Percentiles rank a stretch among this genome's conserved stretches.
These are phyloP conservation scores for Coemansia sp. DNA, from an alignment of 192 early-diverging fungal species.

Conservation along the genomic window DNA sequence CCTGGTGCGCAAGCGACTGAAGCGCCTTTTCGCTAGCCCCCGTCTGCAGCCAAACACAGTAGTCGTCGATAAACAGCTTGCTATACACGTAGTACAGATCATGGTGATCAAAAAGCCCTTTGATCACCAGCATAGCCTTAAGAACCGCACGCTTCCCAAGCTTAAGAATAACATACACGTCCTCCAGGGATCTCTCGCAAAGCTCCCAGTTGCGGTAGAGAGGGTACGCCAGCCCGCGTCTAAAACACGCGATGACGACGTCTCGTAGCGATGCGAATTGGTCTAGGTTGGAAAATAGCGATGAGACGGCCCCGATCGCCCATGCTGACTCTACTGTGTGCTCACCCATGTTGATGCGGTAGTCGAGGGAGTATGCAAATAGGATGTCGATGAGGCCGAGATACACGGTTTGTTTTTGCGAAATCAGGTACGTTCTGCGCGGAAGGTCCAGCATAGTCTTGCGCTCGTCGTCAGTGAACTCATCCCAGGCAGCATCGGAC, in stretches of 20 bases:
- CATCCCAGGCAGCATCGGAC: neutral
- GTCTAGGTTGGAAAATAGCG: slow-evolving; percentile 79
- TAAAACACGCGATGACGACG: slow-evolving; percentile 63
- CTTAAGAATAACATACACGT: slow-evolving; percentile 80
- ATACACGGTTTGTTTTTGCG: slow-evolving; percentile 70
- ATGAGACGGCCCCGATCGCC: slow-evolving; percentile 83
- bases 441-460: slow-evolving; percentile 75
- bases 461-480: slow-evolving; percentile 73
- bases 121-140: slow-evolving; percentile 76
- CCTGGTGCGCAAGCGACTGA: slow-evolving; percentile 75
- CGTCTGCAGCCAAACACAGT: slow-evolving; percentile 92
- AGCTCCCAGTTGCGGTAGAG: slow-evolving; percentile 82
- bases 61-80: slow-evolving; percentile 90
- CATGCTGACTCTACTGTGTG: slow-evolving; percentile 86
- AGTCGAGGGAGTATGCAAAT: slow-evolving; percentile 89
- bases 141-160: slow-evolving; percentile 81
- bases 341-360: slow-evolving; percentile 82
- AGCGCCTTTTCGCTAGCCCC: slow-evolving; percentile 71
- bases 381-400: slow-evolving; percentile 88
- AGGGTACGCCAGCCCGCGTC: slow-evolving; percentile 87
- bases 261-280: slow-evolving; percentile 63
- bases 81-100: slow-evolving; percentile 88
- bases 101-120: slow-evolving; percentile 79
- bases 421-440: slow-evolving; percentile 71
- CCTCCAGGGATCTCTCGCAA: slow-evolving; percentile 70